Evolutionary conservation across 306 rosid species (phyloP).

Genomic region (Inga leiocalycina): DNA sequence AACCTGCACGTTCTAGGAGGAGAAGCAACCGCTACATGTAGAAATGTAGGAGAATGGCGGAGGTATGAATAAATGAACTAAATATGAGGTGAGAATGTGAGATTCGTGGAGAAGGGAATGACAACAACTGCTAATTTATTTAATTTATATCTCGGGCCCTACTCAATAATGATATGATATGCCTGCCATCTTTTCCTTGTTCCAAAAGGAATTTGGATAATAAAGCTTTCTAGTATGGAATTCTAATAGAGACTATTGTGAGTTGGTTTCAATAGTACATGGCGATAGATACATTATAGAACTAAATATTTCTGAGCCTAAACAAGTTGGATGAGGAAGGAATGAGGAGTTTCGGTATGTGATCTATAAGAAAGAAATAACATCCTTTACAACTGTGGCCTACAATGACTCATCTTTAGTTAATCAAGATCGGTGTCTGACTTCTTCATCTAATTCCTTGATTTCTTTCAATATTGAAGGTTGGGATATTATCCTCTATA

Average conservation of each 20-base stretch:
- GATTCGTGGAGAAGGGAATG: not conserved
- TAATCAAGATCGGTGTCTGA: too few species aligned
- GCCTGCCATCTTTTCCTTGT: not conserved
- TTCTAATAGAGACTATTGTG: conserved; percentile 2
- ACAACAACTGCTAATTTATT: not conserved
- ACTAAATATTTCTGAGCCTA: not conserved
- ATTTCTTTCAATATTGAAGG: too few species aligned
- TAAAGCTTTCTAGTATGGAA: not conserved
- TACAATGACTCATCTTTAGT: too few species aligned
- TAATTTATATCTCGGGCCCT: not conserved
- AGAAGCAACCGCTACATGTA: too few species aligned
- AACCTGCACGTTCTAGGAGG: too few species aligned
- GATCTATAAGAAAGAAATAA: not conserved
- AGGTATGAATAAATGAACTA: not conserved
- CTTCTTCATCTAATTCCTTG: too few species aligned
- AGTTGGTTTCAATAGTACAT: not conserved
- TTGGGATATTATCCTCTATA: too few species aligned
- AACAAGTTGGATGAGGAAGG: not conserved
- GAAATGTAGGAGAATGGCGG: too few species aligned
- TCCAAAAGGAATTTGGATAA: not conserved
- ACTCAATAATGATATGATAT: not conserved
- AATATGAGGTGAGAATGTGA: not conserved
- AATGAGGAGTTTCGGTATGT: not conserved
- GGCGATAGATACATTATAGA: not conserved
- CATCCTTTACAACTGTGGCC: too few species aligned